Conservation (phyloP, 257 asterid genomes). For the Gynochthodes officinalis region DNA sequence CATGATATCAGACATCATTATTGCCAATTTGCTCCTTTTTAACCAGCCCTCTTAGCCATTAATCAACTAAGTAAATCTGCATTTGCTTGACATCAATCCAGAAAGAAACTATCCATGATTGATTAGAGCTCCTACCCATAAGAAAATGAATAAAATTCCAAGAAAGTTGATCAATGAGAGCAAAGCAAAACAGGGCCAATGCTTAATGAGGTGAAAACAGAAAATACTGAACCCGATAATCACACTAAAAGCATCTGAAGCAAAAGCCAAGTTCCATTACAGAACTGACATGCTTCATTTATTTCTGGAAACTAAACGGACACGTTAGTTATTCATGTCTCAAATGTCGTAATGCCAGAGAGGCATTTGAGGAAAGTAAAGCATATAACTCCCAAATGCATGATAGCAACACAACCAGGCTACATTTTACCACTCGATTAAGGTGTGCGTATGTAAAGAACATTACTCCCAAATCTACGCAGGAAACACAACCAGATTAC, state of each 20-base stretch:
- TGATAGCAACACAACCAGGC: not conserved
- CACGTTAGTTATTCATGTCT: not conserved
- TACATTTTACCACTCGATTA: not conserved
- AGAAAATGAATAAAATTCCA: not conserved
- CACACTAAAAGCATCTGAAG: not conserved
- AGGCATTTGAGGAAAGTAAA: not conserved
- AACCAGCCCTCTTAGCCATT: no score
- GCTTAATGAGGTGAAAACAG: not conserved
- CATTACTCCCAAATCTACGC: not conserved
- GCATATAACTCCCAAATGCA: not conserved
- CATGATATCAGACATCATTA: no score
- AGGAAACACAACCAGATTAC: not conserved
- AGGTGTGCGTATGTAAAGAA: constrained; percentile 6
- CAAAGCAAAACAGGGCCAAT: not conserved
- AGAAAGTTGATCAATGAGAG: not conserved
- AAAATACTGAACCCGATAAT: not conserved
- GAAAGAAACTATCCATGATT: no score
- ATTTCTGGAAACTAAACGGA: not conserved
- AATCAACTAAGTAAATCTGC: no score
- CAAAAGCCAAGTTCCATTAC: constrained; percentile 1
- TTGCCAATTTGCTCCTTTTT: no score
- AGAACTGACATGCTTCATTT: not conserved
- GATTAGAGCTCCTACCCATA: no score
- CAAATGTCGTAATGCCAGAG: not conserved
- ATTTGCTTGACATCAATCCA: no score